phyloP scores from a whole-genome alignment of 2,329 filamentous ascomycete genomes.

The Whalleya microplaca region DNA sequence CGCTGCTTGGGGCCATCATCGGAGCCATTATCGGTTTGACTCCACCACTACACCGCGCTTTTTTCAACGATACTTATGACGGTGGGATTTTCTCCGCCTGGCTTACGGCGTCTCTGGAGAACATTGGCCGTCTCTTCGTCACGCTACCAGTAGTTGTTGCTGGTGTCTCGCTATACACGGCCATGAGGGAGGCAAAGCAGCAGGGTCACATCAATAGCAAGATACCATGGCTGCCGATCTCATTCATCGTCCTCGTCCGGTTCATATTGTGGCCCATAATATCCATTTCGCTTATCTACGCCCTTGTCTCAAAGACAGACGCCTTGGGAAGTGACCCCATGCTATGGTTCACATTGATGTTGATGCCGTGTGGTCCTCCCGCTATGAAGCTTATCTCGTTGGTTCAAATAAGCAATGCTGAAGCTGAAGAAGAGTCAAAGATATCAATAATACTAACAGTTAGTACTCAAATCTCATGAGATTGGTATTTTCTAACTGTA shows the following conservation, averaged over 20 bases:
- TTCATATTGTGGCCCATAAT: conserved; percentile 65
- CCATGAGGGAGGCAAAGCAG: conserved; percentile 50
- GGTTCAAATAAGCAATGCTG: conserved; percentile 47
- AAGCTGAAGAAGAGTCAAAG: conserved; percentile 44
- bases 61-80: conserved; percentile 60
- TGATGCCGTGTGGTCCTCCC: conserved; percentile 52
- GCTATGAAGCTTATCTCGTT: conserved; percentile 53
- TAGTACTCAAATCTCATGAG: conserved; percentile 20
- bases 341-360: conserved; percentile 63
- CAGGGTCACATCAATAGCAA: conserved; percentile 41
- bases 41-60: conserved; percentile 61
- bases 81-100: conserved; percentile 70
- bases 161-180: conserved; percentile 65
- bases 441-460: conserved; percentile 50
- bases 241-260: conserved; percentile 57
- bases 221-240: conserved; percentile 53
- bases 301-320: conserved; percentile 54
- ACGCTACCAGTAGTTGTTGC: conserved; percentile 68
- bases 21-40: conserved; percentile 64
- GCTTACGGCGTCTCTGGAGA: conserved; percentile 64
- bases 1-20: conserved; percentile 61
- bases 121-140: conserved; percentile 66
- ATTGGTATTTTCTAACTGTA: neutral
- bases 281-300: conserved; percentile 59
- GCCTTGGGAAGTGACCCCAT: conserved; percentile 62